A percentile compares a stretch with the other conserved stretches of the same genome.
Conservation (phyloP, 2,329 filamentous ascomycete genomes). For the Rhexocercosporidium sp. region DNA sequence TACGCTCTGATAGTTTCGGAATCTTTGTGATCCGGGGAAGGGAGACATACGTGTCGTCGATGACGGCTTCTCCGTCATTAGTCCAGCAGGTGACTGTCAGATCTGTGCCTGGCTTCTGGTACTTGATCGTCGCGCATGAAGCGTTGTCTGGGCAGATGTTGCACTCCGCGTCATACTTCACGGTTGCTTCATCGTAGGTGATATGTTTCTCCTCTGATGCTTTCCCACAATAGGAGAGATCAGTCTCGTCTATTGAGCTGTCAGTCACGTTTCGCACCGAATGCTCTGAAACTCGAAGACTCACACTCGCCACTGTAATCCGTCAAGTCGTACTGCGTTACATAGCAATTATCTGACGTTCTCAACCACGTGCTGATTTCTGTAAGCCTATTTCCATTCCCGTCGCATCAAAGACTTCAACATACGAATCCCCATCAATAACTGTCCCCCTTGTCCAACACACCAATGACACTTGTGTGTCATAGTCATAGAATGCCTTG, state of each 20-base stretch:
- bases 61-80: slow-evolving; percentile 18
- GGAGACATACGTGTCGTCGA: slow-evolving; percentile 24
- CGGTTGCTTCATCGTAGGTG: slow-evolving; percentile 23
- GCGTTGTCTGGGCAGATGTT: slow-evolving; percentile 29
- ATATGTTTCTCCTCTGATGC: slow-evolving; percentile 23
- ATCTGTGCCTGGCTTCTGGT: slow-evolving; percentile 24
- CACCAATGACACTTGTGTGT: slow-evolving; percentile 17
- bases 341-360: slow-evolving; percentile 31
- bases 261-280: not conserved
- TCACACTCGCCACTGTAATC: slow-evolving; percentile 30
- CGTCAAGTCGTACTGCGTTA: slow-evolving; percentile 30
- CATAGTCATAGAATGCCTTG: slow-evolving; percentile 25
- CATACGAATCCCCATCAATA: slow-evolving; percentile 31
- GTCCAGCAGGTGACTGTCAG: slow-evolving; percentile 32
- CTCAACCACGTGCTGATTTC: slow-evolving; percentile 31
- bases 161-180: slow-evolving; percentile 31
- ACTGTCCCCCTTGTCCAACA: slow-evolving; percentile 34
- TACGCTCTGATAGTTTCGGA: not conserved
- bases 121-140: slow-evolving; percentile 24
- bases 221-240: slow-evolving; percentile 28
- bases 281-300: not conserved
- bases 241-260: slow-evolving; percentile 19
- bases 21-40: not conserved
- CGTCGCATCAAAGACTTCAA: not conserved
- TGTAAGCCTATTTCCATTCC: not conserved